Conservation (phyloP, 2,329 filamentous ascomycete genomes). For the Xylaria sp. region DNA sequence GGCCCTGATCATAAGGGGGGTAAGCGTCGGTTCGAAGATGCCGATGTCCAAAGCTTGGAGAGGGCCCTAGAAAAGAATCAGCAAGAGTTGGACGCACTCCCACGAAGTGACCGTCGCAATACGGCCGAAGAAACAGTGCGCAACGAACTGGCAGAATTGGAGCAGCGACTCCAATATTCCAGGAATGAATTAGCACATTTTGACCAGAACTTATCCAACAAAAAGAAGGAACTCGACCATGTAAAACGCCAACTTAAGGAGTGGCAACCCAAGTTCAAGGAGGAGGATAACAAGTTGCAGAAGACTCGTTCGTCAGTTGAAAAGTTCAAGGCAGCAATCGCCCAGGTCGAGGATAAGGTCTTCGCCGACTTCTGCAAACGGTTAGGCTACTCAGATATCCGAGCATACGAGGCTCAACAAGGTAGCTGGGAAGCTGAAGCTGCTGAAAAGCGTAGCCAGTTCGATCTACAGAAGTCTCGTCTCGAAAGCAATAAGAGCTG, state of each 20-base stretch:
- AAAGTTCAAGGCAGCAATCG: conserved; percentile 71
- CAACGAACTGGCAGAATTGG: conserved; percentile 81
- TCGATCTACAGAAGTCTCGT: conserved; percentile 83
- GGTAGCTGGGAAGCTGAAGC: conserved; percentile 92
- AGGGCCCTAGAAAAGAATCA: conserved; percentile 79
- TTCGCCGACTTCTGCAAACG: conserved; percentile 87
- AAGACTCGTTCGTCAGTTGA: conserved; percentile 62
- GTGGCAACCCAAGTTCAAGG: conserved; percentile 79
- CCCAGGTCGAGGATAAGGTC: conserved; percentile 86
- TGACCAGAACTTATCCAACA: conserved; percentile 84
- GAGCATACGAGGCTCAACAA: conserved; percentile 93
- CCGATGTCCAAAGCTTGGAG: conserved; percentile 86
- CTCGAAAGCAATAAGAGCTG: conserved; percentile 71
- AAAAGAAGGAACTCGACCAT: conserved; percentile 82
- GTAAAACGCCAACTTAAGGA: conserved; percentile 79
- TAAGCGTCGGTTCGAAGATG: conserved; percentile 87
- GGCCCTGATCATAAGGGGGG: conserved; percentile 78
- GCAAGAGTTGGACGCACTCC: conserved; percentile 81
- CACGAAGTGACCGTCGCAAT: conserved; percentile 79
- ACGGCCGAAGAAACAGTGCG: conserved; percentile 84
- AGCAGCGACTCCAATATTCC: conserved; percentile 77
- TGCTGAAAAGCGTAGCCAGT: conserved; percentile 85
- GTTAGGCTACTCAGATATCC: conserved; percentile 88
- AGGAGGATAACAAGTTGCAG: conserved; percentile 76
- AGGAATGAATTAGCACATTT: conserved; percentile 82